Evolutionary conservation across 2,329 filamentous ascomycete genomes (phyloP).

Genomic region (Fusarium albosuccineum): DNA sequence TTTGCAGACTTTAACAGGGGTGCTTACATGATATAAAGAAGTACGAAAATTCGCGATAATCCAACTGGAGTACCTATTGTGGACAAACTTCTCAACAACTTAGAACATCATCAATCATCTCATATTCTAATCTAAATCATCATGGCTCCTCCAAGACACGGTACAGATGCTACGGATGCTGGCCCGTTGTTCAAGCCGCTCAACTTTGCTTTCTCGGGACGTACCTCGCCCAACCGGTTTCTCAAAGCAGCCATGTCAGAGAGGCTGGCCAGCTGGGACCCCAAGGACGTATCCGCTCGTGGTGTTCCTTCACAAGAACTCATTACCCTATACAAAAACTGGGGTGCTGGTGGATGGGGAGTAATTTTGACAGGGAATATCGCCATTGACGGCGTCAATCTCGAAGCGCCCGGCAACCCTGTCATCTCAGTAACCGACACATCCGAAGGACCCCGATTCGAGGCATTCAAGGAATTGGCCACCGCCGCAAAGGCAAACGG

Average conservation of each 20-base stretch:
- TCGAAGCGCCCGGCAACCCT: conserved; percentile 30
- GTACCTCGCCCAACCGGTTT: conserved; percentile 29
- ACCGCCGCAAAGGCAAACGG: conserved; percentile 21
- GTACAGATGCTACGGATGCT: conserved; percentile 25
- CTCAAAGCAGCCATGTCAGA: conserved; percentile 38
- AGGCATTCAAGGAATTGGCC: conserved; percentile 31
- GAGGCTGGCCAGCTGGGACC: conserved; percentile 30
- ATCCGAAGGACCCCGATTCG: conserved; percentile 29
- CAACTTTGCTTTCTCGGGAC: conserved; percentile 27
- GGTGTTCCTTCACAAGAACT: conserved; percentile 31
- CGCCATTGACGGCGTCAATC: conserved; percentile 27
- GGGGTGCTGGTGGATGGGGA: conserved; percentile 32
- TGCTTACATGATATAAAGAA: too few species aligned
- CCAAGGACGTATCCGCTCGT: conserved; percentile 29
- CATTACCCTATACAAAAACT: conserved; percentile 29
- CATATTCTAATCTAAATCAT: background rate
- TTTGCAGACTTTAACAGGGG: too few species aligned
- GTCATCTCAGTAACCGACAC: conserved; percentile 15
- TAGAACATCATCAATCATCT: too few species aligned
- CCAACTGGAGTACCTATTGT: too few species aligned
- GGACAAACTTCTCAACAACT: too few species aligned
- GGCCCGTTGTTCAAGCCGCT: conserved; percentile 29
- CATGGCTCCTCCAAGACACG: conserved; percentile 28
- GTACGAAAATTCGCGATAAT: too few species aligned
- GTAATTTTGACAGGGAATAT: conserved; percentile 31